phyloP scores from a whole-genome alignment of 1,284 basidiomycete genomes.

The Schizophyllum commune region DNA sequence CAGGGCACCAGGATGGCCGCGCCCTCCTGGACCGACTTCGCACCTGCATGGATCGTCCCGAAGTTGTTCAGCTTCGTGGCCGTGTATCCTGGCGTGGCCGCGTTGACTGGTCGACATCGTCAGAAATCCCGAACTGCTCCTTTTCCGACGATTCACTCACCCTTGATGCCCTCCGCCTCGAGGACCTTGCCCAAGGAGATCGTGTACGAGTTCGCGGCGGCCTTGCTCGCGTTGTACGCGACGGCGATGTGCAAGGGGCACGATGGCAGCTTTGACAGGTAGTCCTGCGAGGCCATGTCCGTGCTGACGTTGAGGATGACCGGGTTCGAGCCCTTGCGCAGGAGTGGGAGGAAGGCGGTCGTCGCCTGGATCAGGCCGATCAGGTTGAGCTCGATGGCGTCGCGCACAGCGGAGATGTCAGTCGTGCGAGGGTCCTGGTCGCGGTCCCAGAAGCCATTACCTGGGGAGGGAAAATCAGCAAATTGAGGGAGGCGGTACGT shows the following conservation, averaged over 20 bases:
- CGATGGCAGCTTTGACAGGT: neutral
- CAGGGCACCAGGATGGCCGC: slow-evolving; percentile 29
- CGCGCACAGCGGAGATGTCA: slow-evolving; percentile 23
- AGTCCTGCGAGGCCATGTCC: slow-evolving; percentile 52
- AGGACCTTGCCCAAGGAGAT: slow-evolving; percentile 13
- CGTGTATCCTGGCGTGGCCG: slow-evolving; percentile 33
- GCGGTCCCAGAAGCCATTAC: slow-evolving; percentile 23
- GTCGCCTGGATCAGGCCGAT: slow-evolving; percentile 31
- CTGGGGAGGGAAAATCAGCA: slow-evolving; percentile 10
- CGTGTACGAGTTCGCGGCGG: slow-evolving; percentile 16
- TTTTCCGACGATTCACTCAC: slow-evolving; percentile 3
- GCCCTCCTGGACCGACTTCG: slow-evolving; percentile 27
- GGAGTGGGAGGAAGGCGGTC: slow-evolving; percentile 26
- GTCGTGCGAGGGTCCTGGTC: slow-evolving; percentile 27
- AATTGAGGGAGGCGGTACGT: neutral
- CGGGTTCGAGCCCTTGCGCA: slow-evolving; percentile 20
- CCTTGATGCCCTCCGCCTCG: slow-evolving; percentile 8
- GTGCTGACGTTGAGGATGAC: slow-evolving; percentile 28
- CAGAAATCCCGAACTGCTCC: slow-evolving; percentile 3
- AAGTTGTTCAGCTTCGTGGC: slow-evolving; percentile 34
- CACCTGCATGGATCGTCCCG: slow-evolving; percentile 17
- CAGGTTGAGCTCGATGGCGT: slow-evolving; percentile 30
- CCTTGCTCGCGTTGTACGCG: slow-evolving; percentile 16
- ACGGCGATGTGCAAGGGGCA: slow-evolving; percentile 4
- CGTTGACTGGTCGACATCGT: slow-evolving; percentile 20